Evolutionary conservation across 257 asterid genomes (phyloP).

Genomic region (Rhazya stricta): DNA sequence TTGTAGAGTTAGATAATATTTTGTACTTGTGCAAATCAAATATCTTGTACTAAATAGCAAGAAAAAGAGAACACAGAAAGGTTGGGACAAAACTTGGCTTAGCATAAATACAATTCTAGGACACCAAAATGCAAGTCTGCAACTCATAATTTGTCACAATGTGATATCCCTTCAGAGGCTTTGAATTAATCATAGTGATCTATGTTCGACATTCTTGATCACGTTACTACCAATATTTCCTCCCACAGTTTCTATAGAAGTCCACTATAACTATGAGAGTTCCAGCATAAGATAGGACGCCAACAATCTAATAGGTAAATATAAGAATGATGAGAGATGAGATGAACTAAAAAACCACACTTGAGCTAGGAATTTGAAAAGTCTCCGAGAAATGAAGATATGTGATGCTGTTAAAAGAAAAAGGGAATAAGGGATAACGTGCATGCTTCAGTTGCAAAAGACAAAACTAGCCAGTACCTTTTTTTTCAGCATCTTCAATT

Average conservation of each 20-base stretch:
- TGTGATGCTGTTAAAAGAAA: too few species aligned
- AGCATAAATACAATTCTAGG: background rate
- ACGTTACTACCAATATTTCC: background rate
- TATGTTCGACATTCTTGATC: background rate
- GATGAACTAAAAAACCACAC: background rate
- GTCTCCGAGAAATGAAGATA: background rate
- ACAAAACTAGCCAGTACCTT: conserved; percentile 32
- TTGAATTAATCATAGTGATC: background rate
- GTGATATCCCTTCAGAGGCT: background rate
- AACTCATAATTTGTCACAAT: background rate
- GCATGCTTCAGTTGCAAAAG: background rate
- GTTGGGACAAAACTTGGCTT: background rate
- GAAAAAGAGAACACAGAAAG: background rate
- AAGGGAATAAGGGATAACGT: background rate
- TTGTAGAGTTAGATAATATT: background rate
- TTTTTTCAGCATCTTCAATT: conserved; percentile 23
- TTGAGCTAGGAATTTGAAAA: background rate
- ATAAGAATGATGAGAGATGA: background rate
- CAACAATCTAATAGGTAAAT: background rate
- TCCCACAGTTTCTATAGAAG: background rate
- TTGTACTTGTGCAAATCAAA: background rate
- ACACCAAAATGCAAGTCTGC: background rate
- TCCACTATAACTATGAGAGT: background rate
- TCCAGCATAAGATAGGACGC: background rate
- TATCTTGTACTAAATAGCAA: background rate